These are phyloP conservation scores for Fonsecaea multimorphosa DNA, from an alignment of 2,329 filamentous ascomycete genomes.

Conservation along the genomic window DNA sequence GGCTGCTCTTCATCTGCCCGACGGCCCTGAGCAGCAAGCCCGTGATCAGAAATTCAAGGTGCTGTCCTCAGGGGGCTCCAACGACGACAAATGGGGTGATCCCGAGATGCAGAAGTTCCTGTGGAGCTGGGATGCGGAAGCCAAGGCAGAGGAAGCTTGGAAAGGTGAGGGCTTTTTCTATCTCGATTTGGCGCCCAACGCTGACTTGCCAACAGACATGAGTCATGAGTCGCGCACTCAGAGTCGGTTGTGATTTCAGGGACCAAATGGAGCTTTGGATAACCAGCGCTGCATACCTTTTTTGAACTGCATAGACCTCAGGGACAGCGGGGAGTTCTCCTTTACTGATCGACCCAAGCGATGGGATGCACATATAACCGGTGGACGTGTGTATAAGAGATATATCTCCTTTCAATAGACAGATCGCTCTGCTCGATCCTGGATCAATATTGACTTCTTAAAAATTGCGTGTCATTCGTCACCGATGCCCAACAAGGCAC, in stretches of 20 bases:
- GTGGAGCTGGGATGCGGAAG: slow-evolving; percentile 67
- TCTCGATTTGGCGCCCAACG: not conserved
- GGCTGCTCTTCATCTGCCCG: slow-evolving; percentile 42
- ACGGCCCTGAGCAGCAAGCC: slow-evolving; percentile 40
- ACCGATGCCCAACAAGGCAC: not conserved
- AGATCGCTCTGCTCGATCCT: not conserved
- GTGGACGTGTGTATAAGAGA: not conserved
- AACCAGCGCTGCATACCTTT: not conserved
- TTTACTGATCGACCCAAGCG: not conserved
- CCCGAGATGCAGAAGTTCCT: slow-evolving; percentile 71
- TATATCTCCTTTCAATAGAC: not conserved
- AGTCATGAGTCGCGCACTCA: slow-evolving; percentile 13
- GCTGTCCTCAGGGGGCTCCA: slow-evolving; percentile 55
- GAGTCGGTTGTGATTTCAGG: slow-evolving; percentile 18
- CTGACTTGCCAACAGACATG: not conserved
- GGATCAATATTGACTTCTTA: not conserved
- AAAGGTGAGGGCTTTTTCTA: slow-evolving; percentile 17
- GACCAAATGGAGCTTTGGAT: not conserved
- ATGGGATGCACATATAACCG: not conserved
- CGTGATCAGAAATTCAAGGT: slow-evolving; percentile 58
- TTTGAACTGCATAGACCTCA: not conserved
- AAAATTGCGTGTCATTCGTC: not conserved
- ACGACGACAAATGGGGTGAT: slow-evolving; percentile 71
- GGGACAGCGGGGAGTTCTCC: not conserved
- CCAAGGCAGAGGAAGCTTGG: slow-evolving; percentile 59